Evolutionary conservation across 1,284 basidiomycete species (phyloP).

Genomic region (Pseudozyma tsukubaensis): DNA sequence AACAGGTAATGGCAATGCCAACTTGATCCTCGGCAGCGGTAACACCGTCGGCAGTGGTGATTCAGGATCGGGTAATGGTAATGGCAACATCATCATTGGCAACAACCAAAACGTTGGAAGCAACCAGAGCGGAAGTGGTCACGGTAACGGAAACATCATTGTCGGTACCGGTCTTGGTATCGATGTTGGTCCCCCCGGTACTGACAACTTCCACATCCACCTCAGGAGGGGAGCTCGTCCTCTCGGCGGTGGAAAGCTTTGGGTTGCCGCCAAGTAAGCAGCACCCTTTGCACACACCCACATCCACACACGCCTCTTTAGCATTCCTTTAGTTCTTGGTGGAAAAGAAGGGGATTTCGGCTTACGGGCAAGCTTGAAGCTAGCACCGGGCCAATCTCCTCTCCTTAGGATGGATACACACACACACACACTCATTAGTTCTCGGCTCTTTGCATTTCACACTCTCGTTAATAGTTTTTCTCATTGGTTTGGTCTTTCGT

Average conservation of each 20-base stretch:
- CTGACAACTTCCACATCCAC: conserved; percentile 44
- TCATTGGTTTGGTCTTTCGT: not conserved
- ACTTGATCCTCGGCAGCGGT: conserved; percentile 18
- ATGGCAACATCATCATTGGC: conserved; percentile 39
- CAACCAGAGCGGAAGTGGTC: conserved; percentile 11
- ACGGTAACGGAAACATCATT: conserved; percentile 32
- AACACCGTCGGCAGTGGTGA: conserved; percentile 25
- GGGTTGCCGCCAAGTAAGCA: conserved; percentile 5
- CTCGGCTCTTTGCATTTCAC: not conserved
- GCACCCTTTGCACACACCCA: not conserved
- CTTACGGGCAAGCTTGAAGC: conserved; percentile 15
- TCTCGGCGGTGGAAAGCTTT: conserved; percentile 17
- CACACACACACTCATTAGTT: conserved; percentile 6
- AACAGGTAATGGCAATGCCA: conserved; percentile 19
- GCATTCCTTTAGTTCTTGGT: not conserved
- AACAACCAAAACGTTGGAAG: conserved; percentile 29
- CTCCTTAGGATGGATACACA: not conserved
- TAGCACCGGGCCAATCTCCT: conserved; percentile 2
- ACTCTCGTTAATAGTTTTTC: not conserved
- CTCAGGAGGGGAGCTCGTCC: conserved; percentile 12
- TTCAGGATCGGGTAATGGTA: conserved; percentile 4
- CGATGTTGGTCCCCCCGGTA: conserved; percentile 23
- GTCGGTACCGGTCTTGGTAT: conserved; percentile 24
- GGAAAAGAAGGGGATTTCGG: not conserved
- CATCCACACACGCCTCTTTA: not conserved